Percentiles rank a stretch among this genome's conserved stretches.
These are phyloP conservation scores for Elongisporangium senticosum DNA, from an alignment of 352 stramenopile genomes.

Conservation along the genomic window DNA sequence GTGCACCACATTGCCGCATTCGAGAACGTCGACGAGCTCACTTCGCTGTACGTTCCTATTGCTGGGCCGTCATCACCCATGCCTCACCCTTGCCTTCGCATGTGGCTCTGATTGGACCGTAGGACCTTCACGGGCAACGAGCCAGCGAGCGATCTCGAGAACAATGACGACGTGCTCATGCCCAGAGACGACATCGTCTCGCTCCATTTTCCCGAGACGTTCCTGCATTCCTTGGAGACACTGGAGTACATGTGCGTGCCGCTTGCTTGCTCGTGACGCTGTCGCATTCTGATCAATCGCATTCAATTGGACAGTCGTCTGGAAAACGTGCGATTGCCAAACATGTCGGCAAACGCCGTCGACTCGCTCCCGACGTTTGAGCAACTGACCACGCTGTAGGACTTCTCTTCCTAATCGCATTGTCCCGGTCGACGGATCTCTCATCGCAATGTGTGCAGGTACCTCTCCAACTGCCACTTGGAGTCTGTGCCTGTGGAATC, in stretches of 20 bases:
- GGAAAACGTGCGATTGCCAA: background rate
- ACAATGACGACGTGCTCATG: background rate
- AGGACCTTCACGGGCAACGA: background rate
- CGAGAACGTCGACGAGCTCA: background rate
- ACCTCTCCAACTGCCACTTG: background rate
- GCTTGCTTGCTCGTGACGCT: too few relatives aligned
- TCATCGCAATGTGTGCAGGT: background rate
- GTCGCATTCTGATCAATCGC: too few relatives aligned
- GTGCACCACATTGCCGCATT: background rate
- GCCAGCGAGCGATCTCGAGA: background rate
- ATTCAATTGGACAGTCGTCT: background rate
- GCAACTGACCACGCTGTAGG: background rate
- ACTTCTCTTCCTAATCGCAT: too few relatives aligned
- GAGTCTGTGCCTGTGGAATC: background rate
- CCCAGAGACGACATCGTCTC: background rate
- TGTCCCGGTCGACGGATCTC: too few relatives aligned
- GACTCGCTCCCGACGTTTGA: background rate
- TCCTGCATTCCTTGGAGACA: background rate
- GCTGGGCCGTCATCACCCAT: too few relatives aligned
- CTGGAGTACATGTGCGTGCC: background rate
- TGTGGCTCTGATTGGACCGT: too few relatives aligned
- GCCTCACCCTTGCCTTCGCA: too few relatives aligned
- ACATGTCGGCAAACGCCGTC: background rate
- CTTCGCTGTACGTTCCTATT: background rate
- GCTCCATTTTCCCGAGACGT: background rate